Evolutionary conservation across 805 yeast species (phyloP), one percentile per base, ranked within the genome.

Genomic region (Pichia nakasei): DNA sequence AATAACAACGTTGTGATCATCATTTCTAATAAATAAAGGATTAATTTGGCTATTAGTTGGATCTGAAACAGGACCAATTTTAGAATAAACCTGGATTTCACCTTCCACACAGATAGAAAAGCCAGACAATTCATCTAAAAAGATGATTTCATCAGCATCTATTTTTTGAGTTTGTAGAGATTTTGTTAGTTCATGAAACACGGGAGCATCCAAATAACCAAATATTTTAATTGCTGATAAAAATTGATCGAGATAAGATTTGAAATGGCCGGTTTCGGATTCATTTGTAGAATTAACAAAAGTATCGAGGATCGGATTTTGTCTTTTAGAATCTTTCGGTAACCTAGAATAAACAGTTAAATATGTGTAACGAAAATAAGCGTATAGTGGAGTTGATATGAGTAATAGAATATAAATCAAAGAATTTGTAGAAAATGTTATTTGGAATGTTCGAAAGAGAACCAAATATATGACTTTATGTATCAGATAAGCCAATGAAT

Each of bases 51-150:
- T 54, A 22, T 42, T 47, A 41, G 38, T 60, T 57, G 31, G 3
- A 24, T 21, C 18, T 12, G 38, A 18, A 15, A 54, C 29, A 8
- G 36, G 56, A 31, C 69, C 67, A 3, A 81, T 64, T 48, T 75
- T 76, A 38, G 81, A 78, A 57, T 75, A 87, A 0, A 93, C 84
- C 56, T 85, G 88, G 39, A 91, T 76, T 12, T 80, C 73, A 1
- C 98, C 98, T 53, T 89, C 97, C 1, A 89, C 95, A 20, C 91
- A 95, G 37, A 93, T 84, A 32, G 93, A 80, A 55, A 93, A 89
- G 1, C 97, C 97, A 7, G 82, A 67, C 12, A 48, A 41, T 6
- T 79, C 74, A 48, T 84, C 86, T 34, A 91, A 63, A 39, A 78
- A 71, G 29, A 93, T 64, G 9, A 83, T 72, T 58, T 91, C 97